phyloP scores from a whole-genome alignment of 208 protist genomes.

The Acanthamoeba triangularis region DNA sequence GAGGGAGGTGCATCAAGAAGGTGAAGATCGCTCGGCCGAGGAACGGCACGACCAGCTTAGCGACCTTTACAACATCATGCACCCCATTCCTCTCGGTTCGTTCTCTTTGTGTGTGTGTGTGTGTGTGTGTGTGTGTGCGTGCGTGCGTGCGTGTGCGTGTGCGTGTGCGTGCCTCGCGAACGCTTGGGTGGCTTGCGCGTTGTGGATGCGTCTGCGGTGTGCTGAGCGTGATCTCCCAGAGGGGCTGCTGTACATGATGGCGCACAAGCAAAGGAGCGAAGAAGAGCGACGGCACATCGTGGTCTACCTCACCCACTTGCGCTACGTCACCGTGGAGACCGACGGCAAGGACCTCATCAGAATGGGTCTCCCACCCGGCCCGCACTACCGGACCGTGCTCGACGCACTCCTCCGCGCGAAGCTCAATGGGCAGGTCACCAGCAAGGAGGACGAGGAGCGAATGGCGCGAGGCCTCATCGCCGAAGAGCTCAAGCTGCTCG shows the following conservation, averaged over 20 bases:
- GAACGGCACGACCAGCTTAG: background rate
- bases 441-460: background rate
- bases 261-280: slow-evolving; percentile 42
- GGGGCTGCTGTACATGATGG: slow-evolving; percentile 70
- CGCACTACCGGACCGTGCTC: background rate
- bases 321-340: slow-evolving; percentile 7
- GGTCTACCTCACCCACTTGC: slow-evolving; percentile 52
- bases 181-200: no score
- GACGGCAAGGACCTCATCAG: slow-evolving; percentile 44
- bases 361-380: slow-evolving; percentile 49
- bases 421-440: background rate
- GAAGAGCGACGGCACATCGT: slow-evolving; percentile 46
- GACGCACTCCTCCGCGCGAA: background rate
- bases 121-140: no score
- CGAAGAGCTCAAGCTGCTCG: background rate
- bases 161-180: no score
- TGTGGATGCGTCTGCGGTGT: no score
- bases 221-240: background rate
- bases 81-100: background rate
- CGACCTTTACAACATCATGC: background rate
- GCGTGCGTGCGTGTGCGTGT: no score
- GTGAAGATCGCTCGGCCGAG: no score
- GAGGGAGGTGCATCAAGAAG: no score
- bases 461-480: background rate
- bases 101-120: background rate